phyloP scores from a whole-genome alignment of 2,329 filamentous ascomycete genomes.

The Gremmenia infestans region DNA sequence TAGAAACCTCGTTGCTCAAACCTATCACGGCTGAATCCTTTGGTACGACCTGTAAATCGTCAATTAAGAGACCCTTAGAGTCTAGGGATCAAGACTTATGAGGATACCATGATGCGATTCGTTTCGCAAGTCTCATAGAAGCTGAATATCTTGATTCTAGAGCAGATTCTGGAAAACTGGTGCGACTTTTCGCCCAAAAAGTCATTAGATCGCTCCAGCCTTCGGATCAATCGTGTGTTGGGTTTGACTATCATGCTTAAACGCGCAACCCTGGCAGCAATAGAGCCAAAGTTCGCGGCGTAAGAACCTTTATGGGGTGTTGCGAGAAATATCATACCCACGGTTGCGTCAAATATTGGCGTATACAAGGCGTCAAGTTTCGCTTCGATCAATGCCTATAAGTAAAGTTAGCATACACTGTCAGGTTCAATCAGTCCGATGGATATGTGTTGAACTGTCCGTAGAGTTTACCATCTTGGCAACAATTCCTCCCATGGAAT shows the following conservation, averaged over 20 bases:
- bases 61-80: background rate
- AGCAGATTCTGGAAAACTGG: background rate
- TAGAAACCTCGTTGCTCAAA: background rate
- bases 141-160: background rate
- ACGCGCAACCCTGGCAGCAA: background rate
- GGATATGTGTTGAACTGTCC: background rate
- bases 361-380: background rate
- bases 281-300: background rate
- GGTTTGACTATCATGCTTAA: background rate
- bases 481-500: background rate
- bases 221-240: background rate
- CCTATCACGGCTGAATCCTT: background rate
- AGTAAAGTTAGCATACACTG: background rate
- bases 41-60: background rate
- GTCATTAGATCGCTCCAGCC: background rate
- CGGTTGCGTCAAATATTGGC: constrained; percentile 1
- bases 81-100: background rate
- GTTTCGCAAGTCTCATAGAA: background rate
- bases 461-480: background rate
- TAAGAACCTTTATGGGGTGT: constrained; percentile 6
- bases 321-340: constrained; percentile 5
- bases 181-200: background rate
- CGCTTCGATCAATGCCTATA: background rate
- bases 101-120: background rate
- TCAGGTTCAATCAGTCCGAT: background rate